Percentiles rank a stretch among this genome's conserved stretches.
These are phyloP conservation scores for Hyaloscypha bicolor DNA, from an alignment of 495 filamentous ascomycete genomes.

Conservation along the genomic window DNA sequence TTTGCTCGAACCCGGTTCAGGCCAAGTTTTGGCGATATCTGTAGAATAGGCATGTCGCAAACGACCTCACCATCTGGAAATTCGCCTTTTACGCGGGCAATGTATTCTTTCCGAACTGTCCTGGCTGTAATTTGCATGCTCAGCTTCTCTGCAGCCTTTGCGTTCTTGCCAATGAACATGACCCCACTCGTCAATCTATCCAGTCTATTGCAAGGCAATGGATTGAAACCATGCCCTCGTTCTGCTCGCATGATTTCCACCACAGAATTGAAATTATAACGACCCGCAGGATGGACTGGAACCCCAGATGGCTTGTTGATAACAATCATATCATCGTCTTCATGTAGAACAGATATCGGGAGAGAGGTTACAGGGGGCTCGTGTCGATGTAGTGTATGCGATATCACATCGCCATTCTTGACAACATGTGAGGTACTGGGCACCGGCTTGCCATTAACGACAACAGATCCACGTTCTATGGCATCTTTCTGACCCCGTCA, in stretches of 20 bases:
- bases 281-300: constrained; percentile 91
- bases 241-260: constrained; percentile 90
- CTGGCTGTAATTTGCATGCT: constrained; percentile 69
- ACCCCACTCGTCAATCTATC: constrained; percentile 92
- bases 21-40: constrained; percentile 92
- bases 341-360: constrained; percentile 80
- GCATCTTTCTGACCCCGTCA: constrained; percentile 62
- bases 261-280: constrained; percentile 93
- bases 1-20: constrained; percentile 91
- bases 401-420: constrained; percentile 83
- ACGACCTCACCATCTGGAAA: constrained; percentile 84
- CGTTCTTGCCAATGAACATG: constrained; percentile 93
- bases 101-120: constrained; percentile 89
- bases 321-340: constrained; percentile 88
- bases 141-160: constrained; percentile 77
- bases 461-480: constrained; percentile 74
- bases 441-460: constrained; percentile 68
- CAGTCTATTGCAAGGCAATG: constrained; percentile 88
- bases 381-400: constrained; percentile 92
- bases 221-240: constrained; percentile 66
- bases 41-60: constrained; percentile 91
- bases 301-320: constrained; percentile 96
- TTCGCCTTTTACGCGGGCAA: constrained; percentile 86
- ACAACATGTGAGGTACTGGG: constrained; percentile 55
- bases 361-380: constrained; percentile 88